These are phyloP conservation scores for Trichoderma atrobrunneum DNA, from an alignment of 2,329 filamentous ascomycete genomes.

Conservation along the genomic window DNA sequence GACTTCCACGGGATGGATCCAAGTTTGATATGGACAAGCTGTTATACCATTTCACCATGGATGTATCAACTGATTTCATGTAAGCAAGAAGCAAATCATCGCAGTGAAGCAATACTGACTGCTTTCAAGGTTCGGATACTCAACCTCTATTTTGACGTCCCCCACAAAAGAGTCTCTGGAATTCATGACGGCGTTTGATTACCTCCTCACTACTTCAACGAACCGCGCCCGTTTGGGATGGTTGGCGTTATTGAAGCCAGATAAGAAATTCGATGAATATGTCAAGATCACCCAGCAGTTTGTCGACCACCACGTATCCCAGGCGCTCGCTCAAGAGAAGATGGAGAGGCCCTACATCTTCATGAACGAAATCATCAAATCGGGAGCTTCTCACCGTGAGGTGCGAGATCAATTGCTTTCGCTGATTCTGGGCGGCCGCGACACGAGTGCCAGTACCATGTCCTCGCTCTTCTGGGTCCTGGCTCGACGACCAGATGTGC, in stretches of 20 bases:
- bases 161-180: slow-evolving; percentile 36
- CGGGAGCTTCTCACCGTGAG: slow-evolving; percentile 42
- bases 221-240: slow-evolving; percentile 41
- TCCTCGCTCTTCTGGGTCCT: slow-evolving; percentile 48
- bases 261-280: slow-evolving; percentile 39
- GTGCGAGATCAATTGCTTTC: slow-evolving; percentile 51
- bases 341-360: slow-evolving; percentile 50
- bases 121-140: slow-evolving; percentile 39
- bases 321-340: slow-evolving; percentile 37
- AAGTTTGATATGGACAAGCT: slow-evolving; percentile 61
- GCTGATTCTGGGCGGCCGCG: slow-evolving; percentile 56
- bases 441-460: slow-evolving; percentile 55
- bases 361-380: slow-evolving; percentile 53
- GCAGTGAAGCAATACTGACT: neutral
- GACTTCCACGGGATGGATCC: slow-evolving; percentile 54
- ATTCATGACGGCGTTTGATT: slow-evolving; percentile 51
- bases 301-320: slow-evolving; percentile 47
- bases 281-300: slow-evolving; percentile 44
- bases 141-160: slow-evolving; percentile 39
- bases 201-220: slow-evolving; percentile 40
- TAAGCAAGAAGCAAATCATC: slow-evolving; percentile 24
- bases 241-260: slow-evolving; percentile 34
- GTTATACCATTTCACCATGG: slow-evolving; percentile 64
- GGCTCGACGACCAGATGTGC: slow-evolving; percentile 43
- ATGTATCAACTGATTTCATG: slow-evolving; percentile 66